Conservation (phyloP, 495 filamentous ascomycete genomes). For the Penicillium goetzii region DNA sequence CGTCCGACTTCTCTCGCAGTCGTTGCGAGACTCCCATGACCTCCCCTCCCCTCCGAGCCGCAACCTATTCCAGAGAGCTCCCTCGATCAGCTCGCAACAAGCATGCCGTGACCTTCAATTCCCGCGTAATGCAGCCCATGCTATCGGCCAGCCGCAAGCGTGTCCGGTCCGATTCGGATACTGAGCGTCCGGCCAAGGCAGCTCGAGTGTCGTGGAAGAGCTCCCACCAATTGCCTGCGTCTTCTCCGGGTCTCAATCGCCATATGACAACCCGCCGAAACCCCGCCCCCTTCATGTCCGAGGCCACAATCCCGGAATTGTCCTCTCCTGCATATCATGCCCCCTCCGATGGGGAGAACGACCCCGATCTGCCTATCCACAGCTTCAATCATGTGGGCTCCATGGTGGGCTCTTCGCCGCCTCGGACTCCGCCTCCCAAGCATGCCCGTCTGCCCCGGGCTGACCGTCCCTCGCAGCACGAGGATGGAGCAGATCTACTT, state of each 20-base stretch:
- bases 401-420: slow-evolving; percentile 72
- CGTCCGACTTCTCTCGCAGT: slow-evolving; percentile 62
- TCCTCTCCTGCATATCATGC: slow-evolving; percentile 63
- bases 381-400: slow-evolving; percentile 65
- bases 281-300: slow-evolving; percentile 71
- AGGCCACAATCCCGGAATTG: slow-evolving; percentile 67
- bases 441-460: slow-evolving; percentile 53
- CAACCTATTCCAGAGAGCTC: slow-evolving; percentile 50
- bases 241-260: slow-evolving; percentile 67
- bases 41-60: slow-evolving; percentile 43
- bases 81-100: slow-evolving; percentile 51
- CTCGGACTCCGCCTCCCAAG: slow-evolving; percentile 77
- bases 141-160: slow-evolving; percentile 63
- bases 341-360: slow-evolving; percentile 78
- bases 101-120: slow-evolving; percentile 54
- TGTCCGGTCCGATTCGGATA: slow-evolving; percentile 67
- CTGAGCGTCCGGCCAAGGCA: slow-evolving; percentile 59
- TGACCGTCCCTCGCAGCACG: slow-evolving; percentile 55
- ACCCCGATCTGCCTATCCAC: slow-evolving; percentile 69
- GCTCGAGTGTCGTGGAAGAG: slow-evolving; percentile 71
- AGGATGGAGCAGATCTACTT: slow-evolving; percentile 88
- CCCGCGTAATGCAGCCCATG: slow-evolving; percentile 51
- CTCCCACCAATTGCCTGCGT: slow-evolving; percentile 73
- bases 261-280: slow-evolving; percentile 48
- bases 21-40: slow-evolving; percentile 53